A percentile compares a stretch with the other conserved stretches of the same genome.
phyloP scores from a whole-genome alignment of 305 asterid genomes.

The Andrographis paniculata region DNA sequence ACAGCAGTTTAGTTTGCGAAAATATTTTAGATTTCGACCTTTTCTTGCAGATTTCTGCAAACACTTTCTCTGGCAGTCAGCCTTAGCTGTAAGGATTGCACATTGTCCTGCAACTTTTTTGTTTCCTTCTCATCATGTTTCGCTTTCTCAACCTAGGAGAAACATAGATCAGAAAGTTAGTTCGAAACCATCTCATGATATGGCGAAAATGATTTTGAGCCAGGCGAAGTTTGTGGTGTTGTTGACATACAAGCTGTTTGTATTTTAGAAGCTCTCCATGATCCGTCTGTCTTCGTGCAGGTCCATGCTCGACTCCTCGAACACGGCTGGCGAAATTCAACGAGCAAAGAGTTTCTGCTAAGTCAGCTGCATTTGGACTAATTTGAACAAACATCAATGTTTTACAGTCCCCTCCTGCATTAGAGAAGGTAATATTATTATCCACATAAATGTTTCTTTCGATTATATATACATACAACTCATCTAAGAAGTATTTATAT shows the following conservation, averaged over 20 bases:
- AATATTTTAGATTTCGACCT: constrained; percentile 40
- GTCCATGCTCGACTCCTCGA: constrained; percentile 94
- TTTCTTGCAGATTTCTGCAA: constrained; percentile 76
- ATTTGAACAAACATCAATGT: constrained; percentile 93
- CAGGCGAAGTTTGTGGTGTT: no score
- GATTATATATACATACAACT: no score
- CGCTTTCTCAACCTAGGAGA: constrained; percentile 67
- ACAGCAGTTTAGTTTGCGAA: no score
- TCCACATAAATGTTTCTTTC: no score
- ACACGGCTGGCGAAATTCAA: constrained; percentile 92
- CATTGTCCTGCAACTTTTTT: constrained; percentile 74
- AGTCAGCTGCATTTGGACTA: constrained; percentile 59
- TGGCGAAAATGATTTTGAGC: no score
- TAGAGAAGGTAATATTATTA: not conserved
- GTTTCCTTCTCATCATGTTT: constrained; percentile 91
- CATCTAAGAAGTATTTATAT: no score
- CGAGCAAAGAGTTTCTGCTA: constrained; percentile 91
- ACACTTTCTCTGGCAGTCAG: constrained; percentile 73
- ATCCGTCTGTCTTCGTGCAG: constrained; percentile 79
- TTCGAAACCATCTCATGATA: no score
- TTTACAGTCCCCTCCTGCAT: constrained; percentile 96
- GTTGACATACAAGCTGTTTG: constrained; percentile 85
- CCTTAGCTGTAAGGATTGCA: constrained; percentile 70
- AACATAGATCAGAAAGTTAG: constrained; percentile 9
- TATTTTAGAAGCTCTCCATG: constrained; percentile 64